Evolutionary conservation across 1,139 yeast genomes (phyloP), one percentile per base, ranked within the genome.

Genomic region (Yamadazyma blattariae): DNA sequence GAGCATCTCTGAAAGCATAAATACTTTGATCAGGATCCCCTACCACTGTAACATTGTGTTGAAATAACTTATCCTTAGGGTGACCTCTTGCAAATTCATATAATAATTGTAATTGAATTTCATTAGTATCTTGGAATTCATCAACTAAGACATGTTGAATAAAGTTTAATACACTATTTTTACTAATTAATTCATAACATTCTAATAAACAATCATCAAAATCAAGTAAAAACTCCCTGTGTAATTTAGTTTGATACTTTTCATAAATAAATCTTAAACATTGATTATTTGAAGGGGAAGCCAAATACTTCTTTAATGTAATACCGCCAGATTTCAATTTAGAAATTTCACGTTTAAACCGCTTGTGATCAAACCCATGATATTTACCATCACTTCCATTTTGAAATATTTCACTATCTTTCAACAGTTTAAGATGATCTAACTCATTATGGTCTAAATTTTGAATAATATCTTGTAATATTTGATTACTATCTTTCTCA

Each of bases 11-110:
- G 47, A 90, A 90, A 1, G 82, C 88, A 54, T 92, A 92, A 20
- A 92, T 92, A 51, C 96, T 82, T 57, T 92, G 97, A 57, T 92
- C 97, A 0, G 97, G 96, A 50, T 92, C 98, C 1, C 98, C 98
- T 1, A 92, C 97, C 2, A 89, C 79, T 0, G 97, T 86, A 7
- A 90, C 68, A 42, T 82, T 82, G 34, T 64, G 42, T 41, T 61
- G 66, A 24, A 36, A 39, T 4, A 38, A 27, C 2, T 43, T 32
- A 19, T 49, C 36, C 1, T 50, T 30, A 3, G 61, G 54, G 39
- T 61, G 57, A 5, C 67, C 69, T 13, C 59, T 55, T 0, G 87
- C 79, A 44, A 90, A 71, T 15, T 67, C 63, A 41, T 72, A 74
- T 70, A 87, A 74, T 31, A 92, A 63, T 36, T 77, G 74, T 41